phyloP scores from a whole-genome alignment of 257 asterid genomes.

The Ligustrum vulgare region DNA sequence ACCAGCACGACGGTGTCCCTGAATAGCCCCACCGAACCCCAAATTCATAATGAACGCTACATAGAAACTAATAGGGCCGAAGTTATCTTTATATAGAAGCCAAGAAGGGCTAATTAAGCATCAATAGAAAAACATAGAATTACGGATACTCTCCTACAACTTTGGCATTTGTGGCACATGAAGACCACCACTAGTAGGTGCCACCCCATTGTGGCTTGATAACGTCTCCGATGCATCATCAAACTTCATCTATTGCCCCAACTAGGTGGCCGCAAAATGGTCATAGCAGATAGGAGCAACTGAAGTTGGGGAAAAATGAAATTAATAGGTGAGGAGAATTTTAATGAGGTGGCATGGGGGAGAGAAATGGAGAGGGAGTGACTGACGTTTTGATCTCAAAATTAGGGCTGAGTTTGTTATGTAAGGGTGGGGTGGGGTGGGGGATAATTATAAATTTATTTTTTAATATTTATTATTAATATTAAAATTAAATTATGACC shows the following conservation, averaged over 20 bases:
- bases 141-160: conserved; percentile 17
- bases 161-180: conserved; percentile 24
- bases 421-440: no score
- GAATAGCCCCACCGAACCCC: no score
- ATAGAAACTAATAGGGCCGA: background rate
- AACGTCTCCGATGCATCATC: conserved; percentile 8
- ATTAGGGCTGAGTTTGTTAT: no score
- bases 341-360: no score
- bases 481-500: no score
- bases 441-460: no score
- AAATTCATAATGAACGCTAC: background rate
- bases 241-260: conserved; percentile 23
- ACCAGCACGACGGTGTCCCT: no score
- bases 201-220: conserved; percentile 20
- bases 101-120: background rate
- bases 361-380: no score
- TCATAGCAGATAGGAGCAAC: conserved; percentile 21
- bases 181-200: conserved; percentile 10
- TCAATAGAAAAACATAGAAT: conserved; percentile 32
- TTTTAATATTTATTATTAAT: no score
- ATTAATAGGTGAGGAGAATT: background rate
- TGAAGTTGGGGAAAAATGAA: conserved; percentile 8
- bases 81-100: background rate
- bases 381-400: no score
- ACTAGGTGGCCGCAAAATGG: conserved; percentile 18